Conservation (phyloP, 345 rosid genomes). For the Linum usitatissimum region DNA sequence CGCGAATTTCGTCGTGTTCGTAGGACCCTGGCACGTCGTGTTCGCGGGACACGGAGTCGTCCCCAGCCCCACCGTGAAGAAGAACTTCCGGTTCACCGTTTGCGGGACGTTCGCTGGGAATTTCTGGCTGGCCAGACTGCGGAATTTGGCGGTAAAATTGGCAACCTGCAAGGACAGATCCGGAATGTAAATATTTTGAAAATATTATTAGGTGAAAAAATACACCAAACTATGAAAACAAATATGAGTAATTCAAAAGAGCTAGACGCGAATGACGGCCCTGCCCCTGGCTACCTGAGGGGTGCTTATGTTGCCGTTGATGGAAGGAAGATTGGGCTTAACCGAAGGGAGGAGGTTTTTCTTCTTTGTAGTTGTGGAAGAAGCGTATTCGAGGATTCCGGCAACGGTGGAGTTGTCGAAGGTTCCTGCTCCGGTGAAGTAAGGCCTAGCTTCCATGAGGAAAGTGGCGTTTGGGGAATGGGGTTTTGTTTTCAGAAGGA, state of each 20-base stretch:
- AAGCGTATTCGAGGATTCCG: slow-evolving; percentile 15
- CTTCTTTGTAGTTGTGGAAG: background rate
- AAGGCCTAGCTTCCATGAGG: slow-evolving; percentile 19
- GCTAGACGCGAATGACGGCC: no score
- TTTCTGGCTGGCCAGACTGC: slow-evolving; percentile 12
- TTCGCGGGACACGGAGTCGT: slow-evolving; percentile 14
- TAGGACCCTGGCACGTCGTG: slow-evolving; percentile 23
- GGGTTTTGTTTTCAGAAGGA: slow-evolving; percentile 19
- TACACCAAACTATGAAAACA: no score
- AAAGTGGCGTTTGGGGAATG: slow-evolving; percentile 18
- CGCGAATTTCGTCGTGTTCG: slow-evolving; percentile 17
- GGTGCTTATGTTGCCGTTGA: slow-evolving; percentile 5
- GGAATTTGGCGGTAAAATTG: slow-evolving; percentile 15
- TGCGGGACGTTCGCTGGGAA: slow-evolving; percentile 21
- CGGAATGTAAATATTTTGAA: no score
- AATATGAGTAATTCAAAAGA: no score
- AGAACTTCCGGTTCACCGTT: slow-evolving; percentile 15
- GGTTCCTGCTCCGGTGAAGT: slow-evolving; percentile 15
- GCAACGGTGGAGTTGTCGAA: slow-evolving; percentile 18
- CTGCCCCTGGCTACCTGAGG: slow-evolving; percentile 5
- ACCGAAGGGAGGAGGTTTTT: background rate
- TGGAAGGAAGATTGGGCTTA: slow-evolving; percentile 14
- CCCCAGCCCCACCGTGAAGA: slow-evolving; percentile 21
- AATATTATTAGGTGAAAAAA: no score
- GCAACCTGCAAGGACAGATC: slow-evolving; percentile 1